These are phyloP conservation scores for Lumnitzera littorea DNA, from an alignment of 345 rosid species.

Conservation along the genomic window DNA sequence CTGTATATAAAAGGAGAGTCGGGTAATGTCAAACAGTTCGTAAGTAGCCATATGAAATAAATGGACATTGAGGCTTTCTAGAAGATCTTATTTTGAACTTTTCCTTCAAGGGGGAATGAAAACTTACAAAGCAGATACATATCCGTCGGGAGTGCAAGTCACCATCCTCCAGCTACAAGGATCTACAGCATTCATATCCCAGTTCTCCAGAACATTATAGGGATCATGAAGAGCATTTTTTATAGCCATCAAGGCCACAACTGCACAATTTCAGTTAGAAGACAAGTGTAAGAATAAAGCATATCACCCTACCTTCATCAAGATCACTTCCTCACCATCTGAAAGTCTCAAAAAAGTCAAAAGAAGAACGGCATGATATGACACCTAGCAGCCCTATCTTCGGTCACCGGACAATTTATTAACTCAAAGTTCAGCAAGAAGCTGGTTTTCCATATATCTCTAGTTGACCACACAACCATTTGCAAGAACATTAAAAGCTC, in stretches of 20 bases:
- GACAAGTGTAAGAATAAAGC: conserved; percentile 3
- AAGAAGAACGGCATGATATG: too few relatives aligned
- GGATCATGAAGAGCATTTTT: conserved; percentile 80
- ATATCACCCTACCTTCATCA: background rate
- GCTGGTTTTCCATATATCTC: too few relatives aligned
- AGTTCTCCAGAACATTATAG: conserved; percentile 80
- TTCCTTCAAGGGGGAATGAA: background rate
- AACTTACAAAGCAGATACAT: conserved; percentile 86
- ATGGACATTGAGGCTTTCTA: background rate
- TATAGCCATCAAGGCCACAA: conserved; percentile 82
- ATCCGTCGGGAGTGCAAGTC: conserved; percentile 73
- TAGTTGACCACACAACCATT: too few relatives aligned
- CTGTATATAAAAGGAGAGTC: conserved; percentile 29
- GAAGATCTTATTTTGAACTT: background rate
- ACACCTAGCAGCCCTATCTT: too few relatives aligned
- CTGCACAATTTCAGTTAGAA: conserved; percentile 40
- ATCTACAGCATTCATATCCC: conserved; percentile 97
- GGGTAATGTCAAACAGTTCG: background rate
- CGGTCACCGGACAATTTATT: too few relatives aligned
- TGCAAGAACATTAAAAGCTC: too few relatives aligned
- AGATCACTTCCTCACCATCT: background rate
- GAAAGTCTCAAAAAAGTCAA: too few relatives aligned
- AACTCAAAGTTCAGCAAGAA: too few relatives aligned
- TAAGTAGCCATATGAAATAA: background rate
- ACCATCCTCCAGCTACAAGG: conserved; percentile 99